Base-by-base conservation (phyloP, 2,329 filamentous ascomycete genomes). In the Pseudogymnoascus sp. region DNA sequence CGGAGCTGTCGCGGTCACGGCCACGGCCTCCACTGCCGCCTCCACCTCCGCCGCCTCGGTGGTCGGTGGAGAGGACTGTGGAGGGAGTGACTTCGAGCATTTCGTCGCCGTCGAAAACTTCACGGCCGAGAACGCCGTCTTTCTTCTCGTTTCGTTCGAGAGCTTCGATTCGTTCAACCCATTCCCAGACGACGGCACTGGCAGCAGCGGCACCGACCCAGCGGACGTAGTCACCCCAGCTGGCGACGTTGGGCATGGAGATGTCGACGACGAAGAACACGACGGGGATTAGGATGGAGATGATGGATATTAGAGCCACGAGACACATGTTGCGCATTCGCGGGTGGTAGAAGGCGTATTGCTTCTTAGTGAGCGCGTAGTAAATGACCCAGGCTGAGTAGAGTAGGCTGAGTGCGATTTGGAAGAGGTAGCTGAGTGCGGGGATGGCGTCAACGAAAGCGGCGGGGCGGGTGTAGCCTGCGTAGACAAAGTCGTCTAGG, bases 401-500 rank as follows among this genome's bases (percentile, higher is more conserved):
- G 20, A 90, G 77, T 54, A 90, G 76, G 62, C 86, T 87, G 30
- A 90, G 79, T 0, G 86, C 82, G 61, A 90, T 73, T 70, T 89
- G 84, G 68, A 90, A 90, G 1, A 90, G 77, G 70, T 90, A 90
- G 59, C 82, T 86, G 28, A 90, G 74, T 0, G 87, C 94, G 1
- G 94, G 92, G 35, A 99, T 88, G 11, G 93, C 92, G 70, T 96
- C 90, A 43, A 88, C 87, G 70, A 97, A 97, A 65, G 86, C 85
- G 39, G 86, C 81, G 1, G 90, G 90, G 63, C 85, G 82, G 18
- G 80, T 79, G 57, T 76, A 80, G 34, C 81, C 78, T 59, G 82
- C 77, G 30, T 82, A 81, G 59, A 83, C 73, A 70, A 97, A 97
- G 69, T 89, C 94, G 77, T 97, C 95, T 62, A 97, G 82, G 57